A percentile compares a stretch with the other conserved stretches of the same genome.
Conservation (phyloP, 2,329 filamentous ascomycete species). For the Neoascochyta sp. region DNA sequence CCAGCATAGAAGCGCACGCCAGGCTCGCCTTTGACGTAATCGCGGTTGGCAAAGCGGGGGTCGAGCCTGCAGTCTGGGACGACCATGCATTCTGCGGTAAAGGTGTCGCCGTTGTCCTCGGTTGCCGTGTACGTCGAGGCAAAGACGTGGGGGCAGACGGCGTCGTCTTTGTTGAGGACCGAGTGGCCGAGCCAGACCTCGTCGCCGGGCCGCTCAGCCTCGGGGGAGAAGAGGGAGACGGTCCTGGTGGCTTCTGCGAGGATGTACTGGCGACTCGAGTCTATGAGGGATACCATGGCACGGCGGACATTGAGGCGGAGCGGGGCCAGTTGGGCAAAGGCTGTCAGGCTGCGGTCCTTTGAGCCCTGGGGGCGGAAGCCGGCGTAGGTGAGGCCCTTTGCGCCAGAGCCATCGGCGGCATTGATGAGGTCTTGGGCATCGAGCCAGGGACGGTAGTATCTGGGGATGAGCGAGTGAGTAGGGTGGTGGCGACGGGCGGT, state of each 20-base stretch:
- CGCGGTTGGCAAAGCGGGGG: conserved; percentile 18
- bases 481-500: not conserved
- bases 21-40: conserved; percentile 26
- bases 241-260: conserved; percentile 39
- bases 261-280: conserved; percentile 37
- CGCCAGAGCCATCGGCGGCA: conserved; percentile 18
- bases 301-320: conserved; percentile 33
- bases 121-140: conserved; percentile 20
- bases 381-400: conserved; percentile 24
- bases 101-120: conserved; percentile 15
- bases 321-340: conserved; percentile 36
- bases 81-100: conserved; percentile 20
- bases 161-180: conserved; percentile 27
- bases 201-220: conserved; percentile 18
- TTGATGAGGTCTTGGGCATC: conserved; percentile 33
- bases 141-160: conserved; percentile 30
- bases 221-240: conserved; percentile 29
- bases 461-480: conserved; percentile 8
- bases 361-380: conserved; percentile 20
- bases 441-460: conserved; percentile 37
- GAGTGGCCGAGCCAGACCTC: conserved; percentile 32
- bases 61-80: conserved; percentile 27
- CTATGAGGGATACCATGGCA: conserved; percentile 38
- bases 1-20: conserved; percentile 34
- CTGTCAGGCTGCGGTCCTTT: conserved; percentile 30